Conservation (phyloP, 176 grass and related monocot species). For the Zoysia pacifica region DNA sequence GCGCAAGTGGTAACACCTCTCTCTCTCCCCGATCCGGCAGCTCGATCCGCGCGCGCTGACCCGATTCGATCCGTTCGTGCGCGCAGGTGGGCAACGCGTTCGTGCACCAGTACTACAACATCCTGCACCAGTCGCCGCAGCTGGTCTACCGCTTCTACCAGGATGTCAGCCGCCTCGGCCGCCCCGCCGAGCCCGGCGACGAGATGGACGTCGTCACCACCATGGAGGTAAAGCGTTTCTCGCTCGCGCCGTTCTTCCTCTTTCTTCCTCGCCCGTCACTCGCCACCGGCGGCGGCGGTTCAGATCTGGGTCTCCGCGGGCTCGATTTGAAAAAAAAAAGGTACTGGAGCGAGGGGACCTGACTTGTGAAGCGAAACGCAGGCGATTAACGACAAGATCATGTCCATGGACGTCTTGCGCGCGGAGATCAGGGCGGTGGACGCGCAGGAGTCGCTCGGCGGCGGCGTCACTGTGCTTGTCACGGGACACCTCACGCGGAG, state of each 20-base stretch:
- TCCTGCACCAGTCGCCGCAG: slow-evolving; percentile 92
- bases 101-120: slow-evolving; percentile 96
- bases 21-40: neutral
- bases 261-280: too few relatives aligned
- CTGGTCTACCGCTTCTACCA: slow-evolving; percentile 95
- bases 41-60: slow-evolving; percentile 35
- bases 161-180: slow-evolving; percentile 82
- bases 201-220: slow-evolving; percentile 77
- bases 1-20: slow-evolving; percentile 56
- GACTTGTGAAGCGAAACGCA: neutral
- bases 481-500: slow-evolving; percentile 66
- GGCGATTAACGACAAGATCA: slow-evolving; percentile 91
- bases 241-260: neutral
- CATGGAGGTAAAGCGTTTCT: slow-evolving; percentile 48
- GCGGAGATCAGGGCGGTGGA: slow-evolving; percentile 91
- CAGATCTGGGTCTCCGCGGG: slow-evolving; percentile 46
- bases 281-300: neutral
- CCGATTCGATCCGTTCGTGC: neutral
- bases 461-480: slow-evolving; percentile 88
- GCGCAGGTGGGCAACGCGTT: slow-evolving; percentile 94
- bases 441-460: slow-evolving; percentile 76
- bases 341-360: neutral
- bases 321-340: neutral
- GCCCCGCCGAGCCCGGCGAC: slow-evolving; percentile 45
- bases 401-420: slow-evolving; percentile 77